Conservation (phyloP, 805 yeast genomes). For the Hanseniaspora taiwanica region DNA sequence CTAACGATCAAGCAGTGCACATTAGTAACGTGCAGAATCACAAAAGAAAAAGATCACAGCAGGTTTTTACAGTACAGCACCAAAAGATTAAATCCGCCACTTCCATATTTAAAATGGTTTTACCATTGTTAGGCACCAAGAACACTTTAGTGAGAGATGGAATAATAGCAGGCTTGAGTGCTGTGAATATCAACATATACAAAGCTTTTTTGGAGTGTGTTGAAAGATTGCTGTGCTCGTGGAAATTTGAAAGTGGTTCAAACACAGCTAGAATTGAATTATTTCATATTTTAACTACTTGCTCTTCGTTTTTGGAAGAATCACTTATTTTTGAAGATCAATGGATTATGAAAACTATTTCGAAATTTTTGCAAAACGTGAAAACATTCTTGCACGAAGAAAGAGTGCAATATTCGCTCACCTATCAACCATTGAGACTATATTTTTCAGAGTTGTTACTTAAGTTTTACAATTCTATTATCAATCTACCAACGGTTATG, state of each 20-base stretch:
- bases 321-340: conserved; percentile 46
- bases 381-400: conserved; percentile 45
- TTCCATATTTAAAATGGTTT: conserved; percentile 74
- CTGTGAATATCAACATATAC: conserved; percentile 82
- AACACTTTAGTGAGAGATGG: conserved; percentile 70
- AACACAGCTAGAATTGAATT: conserved; percentile 53
- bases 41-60: conserved; percentile 65
- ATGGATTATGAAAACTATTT: conserved; percentile 52
- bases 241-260: conserved; percentile 35
- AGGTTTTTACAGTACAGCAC: conserved; percentile 69
- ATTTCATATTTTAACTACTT: conserved; percentile 60
- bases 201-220: conserved; percentile 66
- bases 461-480: conserved; percentile 49
- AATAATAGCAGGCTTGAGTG: conserved; percentile 76
- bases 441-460: conserved; percentile 77
- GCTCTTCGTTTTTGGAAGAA: conserved; percentile 46
- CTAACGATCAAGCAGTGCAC: conserved; percentile 70
- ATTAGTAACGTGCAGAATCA: conserved; percentile 44
- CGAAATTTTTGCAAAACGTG: conserved; percentile 46
- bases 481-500: conserved; percentile 26
- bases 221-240: conserved; percentile 42
- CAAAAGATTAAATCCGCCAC: conserved; percentile 88
- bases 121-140: conserved; percentile 64
- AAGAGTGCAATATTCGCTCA: conserved; percentile 48
- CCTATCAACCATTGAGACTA: conserved; percentile 63